Percentiles rank a stretch among this genome's conserved stretches.
These are phyloP conservation scores for Lepidium aucheri DNA, from an alignment of 345 rosid species.

Conservation along the genomic window DNA sequence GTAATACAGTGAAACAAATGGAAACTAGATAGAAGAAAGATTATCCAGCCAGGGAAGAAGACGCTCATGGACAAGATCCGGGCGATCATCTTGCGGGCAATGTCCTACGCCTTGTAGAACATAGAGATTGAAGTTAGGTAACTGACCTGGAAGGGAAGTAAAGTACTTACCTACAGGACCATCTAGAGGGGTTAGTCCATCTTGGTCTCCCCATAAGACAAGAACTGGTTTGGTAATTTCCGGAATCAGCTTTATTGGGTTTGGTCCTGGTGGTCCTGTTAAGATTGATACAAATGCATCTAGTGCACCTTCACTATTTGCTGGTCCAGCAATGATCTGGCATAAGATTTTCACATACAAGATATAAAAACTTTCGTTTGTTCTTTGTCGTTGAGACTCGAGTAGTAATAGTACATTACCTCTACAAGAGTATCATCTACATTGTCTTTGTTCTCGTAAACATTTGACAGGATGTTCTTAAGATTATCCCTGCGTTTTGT, in stretches of 20 bases:
- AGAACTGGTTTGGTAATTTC: conserved; percentile 47
- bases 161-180: conserved; percentile 87
- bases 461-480: conserved; percentile 51
- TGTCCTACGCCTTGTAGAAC: conserved; percentile 79
- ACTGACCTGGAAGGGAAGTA: conserved; percentile 47
- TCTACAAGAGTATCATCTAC: conserved; percentile 79
- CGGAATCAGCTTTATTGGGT: conserved; percentile 59
- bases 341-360: conserved; percentile 1
- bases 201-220: conserved; percentile 78
- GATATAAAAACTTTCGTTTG: neutral
- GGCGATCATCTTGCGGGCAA: conserved; percentile 86
- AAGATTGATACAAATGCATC: conserved; percentile 82
- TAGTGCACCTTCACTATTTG: conserved; percentile 71
- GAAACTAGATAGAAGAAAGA: conserved; percentile 28
- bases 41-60: conserved; percentile 74
- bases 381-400: neutral
- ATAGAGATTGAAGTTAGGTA: conserved; percentile 49
- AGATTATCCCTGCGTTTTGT: conserved; percentile 51
- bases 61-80: conserved; percentile 59
- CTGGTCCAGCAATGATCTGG: conserved; percentile 77
- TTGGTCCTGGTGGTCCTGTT: conserved; percentile 96
- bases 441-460: conserved; percentile 66
- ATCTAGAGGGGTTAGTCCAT: conserved; percentile 75
- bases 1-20: neutral
- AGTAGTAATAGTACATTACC: conserved; percentile 32